Conservation (phyloP, 495 filamentous ascomycete species). For the Chaetomium tenue region DNA sequence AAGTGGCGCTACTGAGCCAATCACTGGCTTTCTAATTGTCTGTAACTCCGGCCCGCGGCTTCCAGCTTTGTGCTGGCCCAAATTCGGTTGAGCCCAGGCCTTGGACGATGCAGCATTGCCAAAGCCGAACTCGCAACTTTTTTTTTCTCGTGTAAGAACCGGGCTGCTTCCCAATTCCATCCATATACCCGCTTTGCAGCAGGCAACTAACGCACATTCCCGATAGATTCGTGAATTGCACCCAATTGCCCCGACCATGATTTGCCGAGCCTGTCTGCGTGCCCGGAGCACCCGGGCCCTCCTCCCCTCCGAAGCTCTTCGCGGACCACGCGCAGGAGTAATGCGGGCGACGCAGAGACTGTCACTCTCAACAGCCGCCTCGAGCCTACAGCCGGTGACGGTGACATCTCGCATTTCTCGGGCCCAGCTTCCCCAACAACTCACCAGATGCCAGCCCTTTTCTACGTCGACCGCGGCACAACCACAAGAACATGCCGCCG, state of each 20-base stretch:
- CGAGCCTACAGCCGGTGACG: neutral
- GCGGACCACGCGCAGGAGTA: slow-evolving; percentile 10
- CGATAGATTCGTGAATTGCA: neutral
- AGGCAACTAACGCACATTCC: neutral
- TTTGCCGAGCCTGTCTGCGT: slow-evolving; percentile 32
- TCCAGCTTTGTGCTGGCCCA: neutral
- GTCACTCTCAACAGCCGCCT: slow-evolving; percentile 1
- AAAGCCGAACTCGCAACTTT: neutral
- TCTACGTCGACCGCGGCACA: slow-evolving; percentile 10
- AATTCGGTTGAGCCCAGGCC: neutral
- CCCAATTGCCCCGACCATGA: slow-evolving; percentile 17
- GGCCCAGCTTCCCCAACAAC: neutral
- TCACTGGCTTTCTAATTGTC: neutral
- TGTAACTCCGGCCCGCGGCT: neutral
- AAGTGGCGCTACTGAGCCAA: neutral
- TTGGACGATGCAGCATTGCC: neutral
- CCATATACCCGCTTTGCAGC: neutral
- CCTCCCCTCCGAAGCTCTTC: slow-evolving; percentile 2
- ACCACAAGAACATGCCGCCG: slow-evolving; percentile 1
- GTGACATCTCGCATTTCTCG: neutral
- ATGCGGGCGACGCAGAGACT: slow-evolving; percentile 1
- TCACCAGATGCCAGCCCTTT: neutral
- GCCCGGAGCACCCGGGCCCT: slow-evolving; percentile 7
- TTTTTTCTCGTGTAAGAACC: neutral
- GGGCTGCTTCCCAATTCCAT: neutral